Conservation (phyloP, 257 asterid genomes). For the Apocynum venetum region DNA sequence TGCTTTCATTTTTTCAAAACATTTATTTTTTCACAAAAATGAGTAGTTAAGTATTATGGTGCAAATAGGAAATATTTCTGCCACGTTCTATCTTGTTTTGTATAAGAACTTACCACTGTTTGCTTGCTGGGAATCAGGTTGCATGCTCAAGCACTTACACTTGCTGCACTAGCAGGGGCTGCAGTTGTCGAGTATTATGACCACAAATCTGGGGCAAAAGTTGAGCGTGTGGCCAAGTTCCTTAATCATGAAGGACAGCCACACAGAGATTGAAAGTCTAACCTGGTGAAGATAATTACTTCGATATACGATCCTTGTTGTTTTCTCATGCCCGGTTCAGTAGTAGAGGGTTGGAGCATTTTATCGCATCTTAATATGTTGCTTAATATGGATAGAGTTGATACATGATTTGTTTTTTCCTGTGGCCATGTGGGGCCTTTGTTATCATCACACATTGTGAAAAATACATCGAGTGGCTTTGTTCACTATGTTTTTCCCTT, state of each 20-base stretch:
- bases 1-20: not conserved
- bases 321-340: not conserved
- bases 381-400: not conserved
- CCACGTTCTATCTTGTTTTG: not conserved
- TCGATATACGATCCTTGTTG: not conserved
- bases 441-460: not conserved
- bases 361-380: not conserved
- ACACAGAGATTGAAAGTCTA: slow-evolving; percentile 37
- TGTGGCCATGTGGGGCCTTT: not conserved
- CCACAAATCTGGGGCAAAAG: slow-evolving; percentile 72
- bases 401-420: not conserved
- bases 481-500: not conserved
- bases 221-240: slow-evolving; percentile 72
- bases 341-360: not conserved
- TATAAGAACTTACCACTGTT: not conserved
- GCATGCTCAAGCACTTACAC: slow-evolving; percentile 94
- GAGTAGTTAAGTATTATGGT: not conserved
- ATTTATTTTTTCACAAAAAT: too few relatives aligned
- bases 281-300: slow-evolving; percentile 1
- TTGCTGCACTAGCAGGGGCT: slow-evolving; percentile 77
- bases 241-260: slow-evolving; percentile 42
- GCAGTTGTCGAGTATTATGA: slow-evolving; percentile 79
- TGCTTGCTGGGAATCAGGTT: slow-evolving; percentile 44
- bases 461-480: not conserved
- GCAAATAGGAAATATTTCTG: too few relatives aligned